Base-by-base conservation (phyloP, 208 protist species). In the Leishmania amazonensis region DNA sequence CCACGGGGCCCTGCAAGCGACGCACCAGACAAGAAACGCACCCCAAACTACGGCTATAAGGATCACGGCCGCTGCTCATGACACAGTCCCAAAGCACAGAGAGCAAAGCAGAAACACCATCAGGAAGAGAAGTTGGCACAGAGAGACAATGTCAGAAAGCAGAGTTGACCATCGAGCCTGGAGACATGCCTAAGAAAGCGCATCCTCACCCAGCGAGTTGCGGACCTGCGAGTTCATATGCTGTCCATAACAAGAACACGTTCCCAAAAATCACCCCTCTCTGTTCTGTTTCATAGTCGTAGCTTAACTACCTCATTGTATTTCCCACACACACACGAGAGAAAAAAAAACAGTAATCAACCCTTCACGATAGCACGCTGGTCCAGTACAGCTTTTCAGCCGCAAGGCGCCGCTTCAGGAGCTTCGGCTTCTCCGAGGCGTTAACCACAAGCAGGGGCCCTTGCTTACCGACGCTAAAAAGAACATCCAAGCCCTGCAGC, bases 401-500 rank as follows among this genome's bases (percentile, higher is more conserved):
- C 1, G 75, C 51, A 35, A 91, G 58, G 4, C 81, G 79, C 19
- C 79, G 24, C 19, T 71, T 31, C 28, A 71, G 58, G 35, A 75
- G 53, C 31, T 74, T 38, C 58, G 51, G 24, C 49, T 80, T 76
- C 8, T 76, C 79, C 8, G 62, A 53, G 28, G 47, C 72, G 24
- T 88, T 76, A 1, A 88, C 75, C 2, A 90, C 84, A 8, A 90
- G 79, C 9, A 94, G 79, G 15, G 90, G 90, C 28, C 79, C 82
- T 74, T 93, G 82, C 53, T 89, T 90, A 3, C 86, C 82, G 38
- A 91, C 82, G 9, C 73, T 88, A 68, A 88, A 92, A 31, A 96
- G 81, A 8, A 87, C 73, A 47, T 89, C 86, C 77, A 93, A 81
- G 80, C 87, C 89, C 72, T 93, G 86, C 68, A 96, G 76, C 3